A percentile compares a stretch with the other conserved stretches of the same genome.
Conservation (phyloP, 306 rosid species). For the Castanea mollissima region DNA sequence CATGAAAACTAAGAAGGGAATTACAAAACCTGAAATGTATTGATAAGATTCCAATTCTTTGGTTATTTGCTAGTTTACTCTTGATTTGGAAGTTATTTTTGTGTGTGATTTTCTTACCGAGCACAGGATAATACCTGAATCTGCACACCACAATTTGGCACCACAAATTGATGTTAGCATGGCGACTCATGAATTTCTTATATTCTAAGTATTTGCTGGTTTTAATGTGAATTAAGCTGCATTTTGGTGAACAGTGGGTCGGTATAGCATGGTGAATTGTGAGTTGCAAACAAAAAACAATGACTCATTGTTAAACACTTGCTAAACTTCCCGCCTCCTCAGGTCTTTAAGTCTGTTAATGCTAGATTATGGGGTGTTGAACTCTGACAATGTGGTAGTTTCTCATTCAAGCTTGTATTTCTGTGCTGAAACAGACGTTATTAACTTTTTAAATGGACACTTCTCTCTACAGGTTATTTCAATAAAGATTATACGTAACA, state of each 20-base stretch:
- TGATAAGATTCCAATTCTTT: slow-evolving; percentile 1
- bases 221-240: neutral
- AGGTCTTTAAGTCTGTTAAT: neutral
- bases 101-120: slow-evolving; percentile 19
- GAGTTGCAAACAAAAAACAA: neutral
- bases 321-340: neutral
- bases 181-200: too few species aligned
- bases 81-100: slow-evolving; percentile 10
- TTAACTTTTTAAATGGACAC: slow-evolving; percentile 5
- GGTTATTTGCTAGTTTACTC: slow-evolving; percentile 8
- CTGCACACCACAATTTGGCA: slow-evolving; percentile 49
- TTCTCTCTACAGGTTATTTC: slow-evolving; percentile 52
- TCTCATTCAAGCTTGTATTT: slow-evolving; percentile 7
- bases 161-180: too few species aligned
- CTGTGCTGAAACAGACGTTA: neutral
- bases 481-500: slow-evolving; percentile 84
- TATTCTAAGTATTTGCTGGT: neutral
- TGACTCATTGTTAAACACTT: neutral
- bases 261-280: neutral
- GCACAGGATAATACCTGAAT: slow-evolving; percentile 82
- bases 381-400: neutral
- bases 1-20: slow-evolving; percentile 81
- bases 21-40: slow-evolving; percentile 88
- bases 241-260: neutral
- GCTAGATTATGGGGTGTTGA: neutral